These are phyloP conservation scores for Aegilops longissima DNA, from an alignment of 176 grass and related monocot species.

Conservation along the genomic window DNA sequence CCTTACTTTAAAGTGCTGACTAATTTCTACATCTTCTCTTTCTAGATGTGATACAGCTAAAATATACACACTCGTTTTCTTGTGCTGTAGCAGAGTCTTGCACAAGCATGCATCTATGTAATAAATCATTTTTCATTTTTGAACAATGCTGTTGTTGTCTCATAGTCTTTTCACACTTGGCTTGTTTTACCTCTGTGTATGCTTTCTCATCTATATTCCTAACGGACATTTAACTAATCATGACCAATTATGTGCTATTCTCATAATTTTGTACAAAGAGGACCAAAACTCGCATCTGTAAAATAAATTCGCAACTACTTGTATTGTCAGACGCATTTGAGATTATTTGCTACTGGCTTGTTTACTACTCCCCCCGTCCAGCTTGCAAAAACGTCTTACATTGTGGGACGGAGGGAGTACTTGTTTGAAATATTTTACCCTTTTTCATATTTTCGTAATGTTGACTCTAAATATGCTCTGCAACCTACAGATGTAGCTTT, in stretches of 20 bases:
- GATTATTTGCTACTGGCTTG: background rate
- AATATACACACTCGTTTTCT: background rate
- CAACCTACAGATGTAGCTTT: conserved; percentile 80
- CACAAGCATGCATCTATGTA: background rate
- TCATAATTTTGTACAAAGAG: background rate
- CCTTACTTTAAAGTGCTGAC: background rate
- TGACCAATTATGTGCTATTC: background rate
- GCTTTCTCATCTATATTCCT: background rate
- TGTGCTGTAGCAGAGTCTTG: background rate
- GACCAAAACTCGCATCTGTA: background rate
- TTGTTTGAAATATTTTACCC: background rate
- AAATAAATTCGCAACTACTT: background rate
- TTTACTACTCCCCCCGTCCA: background rate
- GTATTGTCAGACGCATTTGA: background rate
- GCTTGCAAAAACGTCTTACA: no score
- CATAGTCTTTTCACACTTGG: background rate
- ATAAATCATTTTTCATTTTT: conserved; percentile 2
- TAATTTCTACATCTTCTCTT: background rate
- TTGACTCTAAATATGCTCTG: conserved; percentile 14
- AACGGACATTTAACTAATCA: conserved; percentile 10
- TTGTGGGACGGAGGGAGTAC: no score
- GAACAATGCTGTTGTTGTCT: conserved; percentile 1
- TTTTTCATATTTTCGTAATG: background rate
- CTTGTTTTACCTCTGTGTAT: background rate
- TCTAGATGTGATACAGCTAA: background rate